Percentiles rank a stretch among this genome's conserved stretches.
phyloP scores from a whole-genome alignment of 805 yeast species.

The Lachancea lanzarotensis region DNA sequence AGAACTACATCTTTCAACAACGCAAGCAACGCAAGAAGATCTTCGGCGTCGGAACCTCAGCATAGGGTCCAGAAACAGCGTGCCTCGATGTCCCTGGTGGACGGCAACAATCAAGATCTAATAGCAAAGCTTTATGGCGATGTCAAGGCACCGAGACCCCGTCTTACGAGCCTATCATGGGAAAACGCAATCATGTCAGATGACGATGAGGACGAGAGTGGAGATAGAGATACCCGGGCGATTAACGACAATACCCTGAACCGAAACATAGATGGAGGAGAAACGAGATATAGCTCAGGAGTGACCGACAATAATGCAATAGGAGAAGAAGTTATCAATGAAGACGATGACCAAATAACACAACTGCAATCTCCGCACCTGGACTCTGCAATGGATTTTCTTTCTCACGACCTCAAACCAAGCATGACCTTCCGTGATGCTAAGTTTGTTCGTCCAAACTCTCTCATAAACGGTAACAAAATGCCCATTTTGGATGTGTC shows the following conservation, averaged over 20 bases:
- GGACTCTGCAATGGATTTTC: background rate
- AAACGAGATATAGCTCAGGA: background rate
- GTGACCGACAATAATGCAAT: background rate
- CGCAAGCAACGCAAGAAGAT: conserved; percentile 4
- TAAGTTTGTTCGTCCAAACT: conserved; percentile 4
- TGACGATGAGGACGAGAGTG: conserved; percentile 8
- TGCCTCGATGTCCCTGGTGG: conserved; percentile 24
- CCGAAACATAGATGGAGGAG: background rate
- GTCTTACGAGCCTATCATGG: conserved; percentile 9
- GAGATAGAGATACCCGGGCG: background rate
- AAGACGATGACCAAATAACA: background rate
- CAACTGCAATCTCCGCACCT: background rate
- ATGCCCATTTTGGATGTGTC: background rate
- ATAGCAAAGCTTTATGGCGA: conserved; percentile 20
- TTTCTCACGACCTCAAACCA: background rate
- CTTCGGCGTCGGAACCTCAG: conserved; percentile 9
- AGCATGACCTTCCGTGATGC: background rate
- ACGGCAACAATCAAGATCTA: conserved; percentile 18
- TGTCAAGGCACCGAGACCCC: conserved; percentile 6
- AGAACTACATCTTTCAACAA: conserved; percentile 11
- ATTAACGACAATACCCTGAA: background rate
- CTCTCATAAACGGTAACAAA: background rate
- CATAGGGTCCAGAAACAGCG: conserved; percentile 27
- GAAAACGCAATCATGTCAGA: conserved; percentile 13
- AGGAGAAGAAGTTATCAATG: background rate